Base-by-base conservation (phyloP, 2,329 filamentous ascomycete species). In the Geosmithia morbida region DNA sequence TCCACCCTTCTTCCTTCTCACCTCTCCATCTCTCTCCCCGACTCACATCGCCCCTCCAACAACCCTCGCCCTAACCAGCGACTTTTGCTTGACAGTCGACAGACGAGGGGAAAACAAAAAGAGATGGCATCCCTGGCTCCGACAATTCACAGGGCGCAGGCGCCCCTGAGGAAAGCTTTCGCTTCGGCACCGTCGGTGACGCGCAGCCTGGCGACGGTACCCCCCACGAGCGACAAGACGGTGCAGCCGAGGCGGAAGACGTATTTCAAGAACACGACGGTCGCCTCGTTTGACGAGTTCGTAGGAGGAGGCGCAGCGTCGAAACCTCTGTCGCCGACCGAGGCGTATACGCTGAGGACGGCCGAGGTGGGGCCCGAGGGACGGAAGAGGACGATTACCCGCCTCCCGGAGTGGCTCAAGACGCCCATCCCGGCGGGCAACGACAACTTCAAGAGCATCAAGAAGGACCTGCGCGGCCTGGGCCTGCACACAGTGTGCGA, bases 401-500 rank as follows among this genome's bases (percentile, higher is more conserved):
- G 92, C 44, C 71, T 98, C 45, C 92, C 92, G 18, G 77, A 83
- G 55, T 98, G 92, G 92, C 78, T 98, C 52, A 96, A 97, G 74
- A 98, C 90, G 19, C 86, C 88, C 2, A 92, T 98, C 48, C 92
- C 92, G 0, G 79, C 80, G 13, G 83, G 83, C 51, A 84, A 79
- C 61, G 66, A 71, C 49, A 94, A 94, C 67, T 96, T 83, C 72
- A 94, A 94, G 69, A 86, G 87, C 59, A 94, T 98, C 65, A 96
- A 95, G 72, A 81, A 84, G 53, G 92, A 98, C 64, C 69, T 98
- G 54, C 79, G 92, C 37, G 92, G 92, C 0, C 68, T 98, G 50
- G 85, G 85, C 49, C 71, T 98, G 48, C 89, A 96, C 65, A 98
- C 92, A 4, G 92, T 98, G 16, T 98, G 92, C 66, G 92, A 98